These are phyloP conservation scores for Lachancea cidri DNA, from an alignment of 805 yeast species.

Conservation along the genomic window DNA sequence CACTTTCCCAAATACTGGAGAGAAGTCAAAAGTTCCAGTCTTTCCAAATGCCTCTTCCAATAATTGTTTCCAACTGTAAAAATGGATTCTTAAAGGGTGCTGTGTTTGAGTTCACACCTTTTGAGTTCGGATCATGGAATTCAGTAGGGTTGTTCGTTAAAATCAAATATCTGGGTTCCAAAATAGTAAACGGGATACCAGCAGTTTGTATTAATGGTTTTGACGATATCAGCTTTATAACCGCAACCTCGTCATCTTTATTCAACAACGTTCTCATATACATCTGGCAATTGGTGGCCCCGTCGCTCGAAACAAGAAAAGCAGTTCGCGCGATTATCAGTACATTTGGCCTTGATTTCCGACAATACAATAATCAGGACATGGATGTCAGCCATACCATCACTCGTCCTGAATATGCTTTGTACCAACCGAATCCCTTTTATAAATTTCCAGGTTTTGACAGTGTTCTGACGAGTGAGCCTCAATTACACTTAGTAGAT, in stretches of 20 bases:
- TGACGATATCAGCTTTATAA: slow-evolving; percentile 55
- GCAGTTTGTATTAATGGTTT: slow-evolving; percentile 44
- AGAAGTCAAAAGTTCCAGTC: slow-evolving; percentile 32
- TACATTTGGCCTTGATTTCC: slow-evolving; percentile 18
- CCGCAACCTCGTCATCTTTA: slow-evolving; percentile 60
- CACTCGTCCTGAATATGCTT: slow-evolving; percentile 48
- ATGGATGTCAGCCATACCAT: slow-evolving; percentile 10
- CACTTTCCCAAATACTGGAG: slow-evolving; percentile 30
- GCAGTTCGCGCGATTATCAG: slow-evolving; percentile 33
- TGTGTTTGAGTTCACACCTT: slow-evolving; percentile 56
- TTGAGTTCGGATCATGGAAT: slow-evolving; percentile 69
- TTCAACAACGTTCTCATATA: slow-evolving; percentile 51
- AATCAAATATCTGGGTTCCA: slow-evolving; percentile 49
- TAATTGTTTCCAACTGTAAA: slow-evolving; percentile 40
- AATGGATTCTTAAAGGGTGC: slow-evolving; percentile 33
- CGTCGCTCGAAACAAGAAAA: slow-evolving; percentile 31
- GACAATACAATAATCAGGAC: not conserved
- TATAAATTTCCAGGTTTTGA: slow-evolving; percentile 26
- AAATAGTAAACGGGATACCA: slow-evolving; percentile 41
- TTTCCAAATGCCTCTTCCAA: slow-evolving; percentile 45
- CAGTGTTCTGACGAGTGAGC: slow-evolving; percentile 26
- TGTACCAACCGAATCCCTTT: slow-evolving; percentile 61
- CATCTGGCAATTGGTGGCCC: slow-evolving; percentile 38
- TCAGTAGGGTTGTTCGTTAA: slow-evolving; percentile 43
- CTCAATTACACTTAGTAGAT: slow-evolving; percentile 50